Base-by-base conservation (phyloP, 1,284 basidiomycete genomes). In the Athelia sp. region DNA sequence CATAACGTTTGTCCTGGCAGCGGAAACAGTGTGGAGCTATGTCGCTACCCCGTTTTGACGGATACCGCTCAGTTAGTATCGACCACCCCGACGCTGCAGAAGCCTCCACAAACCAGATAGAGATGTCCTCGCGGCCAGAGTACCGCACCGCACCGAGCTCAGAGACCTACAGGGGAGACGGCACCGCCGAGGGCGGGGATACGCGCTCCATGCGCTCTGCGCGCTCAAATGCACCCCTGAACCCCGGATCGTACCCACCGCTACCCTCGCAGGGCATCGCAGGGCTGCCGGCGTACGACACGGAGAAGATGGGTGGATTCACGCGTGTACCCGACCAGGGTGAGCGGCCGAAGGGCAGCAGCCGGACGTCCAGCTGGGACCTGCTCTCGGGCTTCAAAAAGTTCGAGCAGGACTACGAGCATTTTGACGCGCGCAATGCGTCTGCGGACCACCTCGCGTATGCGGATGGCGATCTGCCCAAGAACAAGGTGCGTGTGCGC, bases 381-480 rank as follows among this genome's bases (percentile, higher is more conserved):
- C 45, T 79, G 45, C 64, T 78, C 18, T 66, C 70, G 47, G 78
- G 78, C n/a, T 68, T 77, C 53, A 73, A 68, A 61, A 79, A 72
- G 63, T 66, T 76, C 36, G 78, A 81, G 57, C 69, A 77, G 50
- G 72, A 71, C n/a, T 82, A 80, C 55, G 76, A 81, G 57, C 73
- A 78, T 55, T 82, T 81, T 57, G 80, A 82, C 53, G 56, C 78
- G n/a, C 64, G 75, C 36, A 75, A 80, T 54, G 78, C 78, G 32
- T 76, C 67, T 54, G 64, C 80, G 54, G 57, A 67, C 22, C 78
- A 84, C 57, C 67, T 84, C 15, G 73, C 68, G 15, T 82, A 78
- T 58, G 82, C 82, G 23, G 79, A 84, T 47, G 81, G 82, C n/a
- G 82, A 86, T 61, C 54, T 78, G 13, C 80, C 82, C 1, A 73